These are phyloP conservation scores for Epichloe gansuensis DNA, from an alignment of 2,329 filamentous ascomycete genomes.

Conservation along the genomic window DNA sequence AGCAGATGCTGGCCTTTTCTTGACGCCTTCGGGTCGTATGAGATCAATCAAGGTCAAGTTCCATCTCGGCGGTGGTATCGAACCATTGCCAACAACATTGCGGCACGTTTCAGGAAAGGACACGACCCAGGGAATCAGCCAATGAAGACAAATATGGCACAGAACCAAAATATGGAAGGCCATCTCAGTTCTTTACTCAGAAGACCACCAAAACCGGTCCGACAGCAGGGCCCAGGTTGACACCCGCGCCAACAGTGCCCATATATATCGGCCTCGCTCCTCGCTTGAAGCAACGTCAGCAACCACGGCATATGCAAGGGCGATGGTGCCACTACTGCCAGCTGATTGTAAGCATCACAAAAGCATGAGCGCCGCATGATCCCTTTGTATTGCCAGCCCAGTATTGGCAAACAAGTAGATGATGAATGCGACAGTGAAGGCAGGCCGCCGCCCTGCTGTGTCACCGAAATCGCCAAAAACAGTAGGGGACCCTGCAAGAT, in stretches of 20 bases:
- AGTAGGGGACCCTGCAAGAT: constrained; percentile 50
- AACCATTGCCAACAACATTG: constrained; percentile 50
- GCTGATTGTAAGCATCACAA: constrained; percentile 49
- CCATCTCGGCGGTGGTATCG: constrained; percentile 22
- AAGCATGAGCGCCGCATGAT: constrained; percentile 44
- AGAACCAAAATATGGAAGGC: constrained; percentile 57
- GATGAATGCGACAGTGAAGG: constrained; percentile 43
- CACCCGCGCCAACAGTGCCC: constrained; percentile 48
- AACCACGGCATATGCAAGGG: constrained; percentile 57
- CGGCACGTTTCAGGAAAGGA: constrained; percentile 47
- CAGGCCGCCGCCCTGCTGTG: constrained; percentile 45
- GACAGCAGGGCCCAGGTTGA: constrained; percentile 41
- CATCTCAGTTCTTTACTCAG: constrained; percentile 51
- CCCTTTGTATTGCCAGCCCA: constrained; percentile 43
- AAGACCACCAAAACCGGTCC: constrained; percentile 52
- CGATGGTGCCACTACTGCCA: constrained; percentile 56
- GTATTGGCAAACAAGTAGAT: constrained; percentile 48
- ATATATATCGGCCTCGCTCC: constrained; percentile 62
- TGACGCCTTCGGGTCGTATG: too few relatives aligned
- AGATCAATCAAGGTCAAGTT: too few relatives aligned
- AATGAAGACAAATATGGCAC: constrained; percentile 40
- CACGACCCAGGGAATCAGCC: constrained; percentile 40
- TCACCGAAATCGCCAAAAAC: constrained; percentile 51
- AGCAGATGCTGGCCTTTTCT: too few relatives aligned
- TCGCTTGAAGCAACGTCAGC: constrained; percentile 56